phyloP scores from a whole-genome alignment of 495 filamentous ascomycete species.

The Thermothielavioides terrestris region DNA sequence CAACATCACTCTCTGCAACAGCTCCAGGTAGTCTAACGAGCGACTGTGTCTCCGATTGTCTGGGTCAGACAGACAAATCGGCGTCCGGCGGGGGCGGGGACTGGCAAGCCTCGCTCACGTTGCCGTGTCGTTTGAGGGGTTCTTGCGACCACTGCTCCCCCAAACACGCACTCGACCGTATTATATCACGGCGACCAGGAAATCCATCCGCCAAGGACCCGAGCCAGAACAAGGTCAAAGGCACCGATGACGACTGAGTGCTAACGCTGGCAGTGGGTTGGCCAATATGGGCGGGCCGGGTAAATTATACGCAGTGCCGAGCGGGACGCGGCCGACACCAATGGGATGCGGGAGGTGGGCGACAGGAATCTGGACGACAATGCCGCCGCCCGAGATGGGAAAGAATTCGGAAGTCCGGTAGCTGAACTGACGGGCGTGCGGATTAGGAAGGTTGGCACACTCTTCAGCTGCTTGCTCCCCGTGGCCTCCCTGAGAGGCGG shows the following conservation, averaged over 20 bases:
- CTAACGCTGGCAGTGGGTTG: slow-evolving; percentile 4
- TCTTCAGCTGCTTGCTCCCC: not conserved
- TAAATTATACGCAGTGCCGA: slow-evolving; percentile 27
- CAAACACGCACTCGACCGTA: not conserved
- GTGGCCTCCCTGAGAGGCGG: not conserved
- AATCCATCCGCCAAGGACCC: not conserved
- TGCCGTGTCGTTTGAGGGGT: not conserved
- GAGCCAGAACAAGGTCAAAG: not conserved
- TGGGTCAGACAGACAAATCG: slow-evolving; percentile 23
- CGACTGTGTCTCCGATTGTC: slow-evolving; percentile 19
- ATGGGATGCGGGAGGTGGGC: slow-evolving; percentile 16
- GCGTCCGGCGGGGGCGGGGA: slow-evolving; percentile 2
- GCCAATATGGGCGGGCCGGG: slow-evolving; percentile 28
- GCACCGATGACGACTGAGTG: not conserved
- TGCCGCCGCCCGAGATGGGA: slow-evolving; percentile 20
- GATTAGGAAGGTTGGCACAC: not conserved
- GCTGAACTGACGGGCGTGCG: not conserved
- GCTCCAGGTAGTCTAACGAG: slow-evolving; percentile 13
- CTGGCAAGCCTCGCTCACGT: not conserved
- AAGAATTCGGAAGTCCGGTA: not conserved
- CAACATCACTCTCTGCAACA: slow-evolving; percentile 25
- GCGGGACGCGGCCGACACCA: slow-evolving; percentile 18
- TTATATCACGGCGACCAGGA: slow-evolving; percentile 5
- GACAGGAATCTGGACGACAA: slow-evolving; percentile 24
- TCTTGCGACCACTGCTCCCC: not conserved